Conservation (phyloP, 768 basidiomycete genomes). For the Pholiota microspora region DNA sequence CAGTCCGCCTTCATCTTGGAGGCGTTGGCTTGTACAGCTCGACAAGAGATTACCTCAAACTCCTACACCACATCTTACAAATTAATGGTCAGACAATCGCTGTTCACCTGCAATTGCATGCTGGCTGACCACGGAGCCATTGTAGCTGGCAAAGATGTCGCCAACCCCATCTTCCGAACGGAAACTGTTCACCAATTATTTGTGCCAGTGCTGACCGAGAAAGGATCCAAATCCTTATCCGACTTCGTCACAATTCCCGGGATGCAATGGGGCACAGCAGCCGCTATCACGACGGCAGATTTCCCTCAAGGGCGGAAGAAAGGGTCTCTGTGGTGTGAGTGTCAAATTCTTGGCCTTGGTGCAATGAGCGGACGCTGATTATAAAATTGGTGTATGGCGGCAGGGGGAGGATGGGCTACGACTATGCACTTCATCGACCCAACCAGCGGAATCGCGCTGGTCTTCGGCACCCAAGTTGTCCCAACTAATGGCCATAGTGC, state of each 20-base stretch:
- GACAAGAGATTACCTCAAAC: constrained; percentile 29
- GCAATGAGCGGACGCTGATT: no score
- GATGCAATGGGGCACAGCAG: constrained; percentile 28
- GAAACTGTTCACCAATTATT: constrained; percentile 25
- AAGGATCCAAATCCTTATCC: constrained; percentile 20
- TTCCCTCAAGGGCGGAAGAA: constrained; percentile 26
- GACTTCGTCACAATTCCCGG: constrained; percentile 12
- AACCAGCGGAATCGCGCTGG: constrained; percentile 25
- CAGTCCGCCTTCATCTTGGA: constrained; percentile 24
- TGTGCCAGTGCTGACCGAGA: constrained; percentile 22
- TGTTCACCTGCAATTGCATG: background rate
- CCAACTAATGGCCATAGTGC: constrained; percentile 16
- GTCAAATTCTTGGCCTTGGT: no score
- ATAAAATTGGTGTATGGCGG: no score
- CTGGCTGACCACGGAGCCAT: background rate
- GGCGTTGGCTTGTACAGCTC: constrained; percentile 29
- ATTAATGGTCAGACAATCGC: constrained; percentile 21
- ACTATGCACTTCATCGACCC: constrained; percentile 30
- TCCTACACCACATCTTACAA: constrained; percentile 32
- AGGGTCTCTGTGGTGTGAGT: constrained; percentile 28
- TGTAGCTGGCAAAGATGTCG: constrained; percentile 19
- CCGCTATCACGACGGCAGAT: constrained; percentile 26
- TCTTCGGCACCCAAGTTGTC: constrained; percentile 21
- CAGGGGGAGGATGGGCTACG: constrained; percentile 29
- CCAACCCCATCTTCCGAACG: constrained; percentile 23